A percentile compares a stretch with the other conserved stretches of the same genome.
phyloP scores from a whole-genome alignment of 2,329 filamentous ascomycete genomes.

The Ophiocordyceps camponoti-floridani region DNA sequence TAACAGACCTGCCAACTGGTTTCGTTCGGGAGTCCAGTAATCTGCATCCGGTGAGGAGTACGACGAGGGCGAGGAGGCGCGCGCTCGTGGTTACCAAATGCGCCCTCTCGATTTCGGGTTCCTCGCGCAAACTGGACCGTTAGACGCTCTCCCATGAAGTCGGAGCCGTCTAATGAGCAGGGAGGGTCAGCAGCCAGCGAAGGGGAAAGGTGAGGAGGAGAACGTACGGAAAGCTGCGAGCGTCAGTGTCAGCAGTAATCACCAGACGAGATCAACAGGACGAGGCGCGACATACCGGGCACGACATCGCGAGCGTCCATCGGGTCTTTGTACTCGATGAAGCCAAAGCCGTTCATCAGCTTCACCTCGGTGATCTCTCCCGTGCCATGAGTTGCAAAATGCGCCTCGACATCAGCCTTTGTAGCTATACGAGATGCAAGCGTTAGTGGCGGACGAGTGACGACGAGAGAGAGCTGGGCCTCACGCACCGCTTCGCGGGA shows the following conservation, averaged over 20 bases:
- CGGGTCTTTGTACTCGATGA: constrained; percentile 97
- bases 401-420: constrained; percentile 89
- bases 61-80: constrained; percentile 63
- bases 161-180: constrained; percentile 64
- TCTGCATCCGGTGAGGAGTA: constrained; percentile 92
- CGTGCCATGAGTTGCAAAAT: constrained; percentile 89
- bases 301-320: constrained; percentile 98
- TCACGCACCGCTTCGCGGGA: constrained; percentile 74
- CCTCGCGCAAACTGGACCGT: constrained; percentile 97
- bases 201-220: not conserved
- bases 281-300: constrained; percentile 49
- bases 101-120: constrained; percentile 37
- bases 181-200: not conserved
- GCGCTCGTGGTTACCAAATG: constrained; percentile 36
- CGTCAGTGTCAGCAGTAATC: not conserved
- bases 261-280: not conserved
- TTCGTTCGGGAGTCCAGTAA: constrained; percentile 89
- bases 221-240: constrained; percentile 37
- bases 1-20: constrained; percentile 99
- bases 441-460: not conserved
- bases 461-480: constrained; percentile 4
- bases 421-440: constrained; percentile 51
- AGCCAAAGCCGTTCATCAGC: constrained; percentile 98
- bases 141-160: constrained; percentile 94
- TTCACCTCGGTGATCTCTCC: constrained; percentile 98